These are phyloP conservation scores for Trametopsis cervina DNA, from an alignment of 768 basidiomycete genomes.

Conservation along the genomic window DNA sequence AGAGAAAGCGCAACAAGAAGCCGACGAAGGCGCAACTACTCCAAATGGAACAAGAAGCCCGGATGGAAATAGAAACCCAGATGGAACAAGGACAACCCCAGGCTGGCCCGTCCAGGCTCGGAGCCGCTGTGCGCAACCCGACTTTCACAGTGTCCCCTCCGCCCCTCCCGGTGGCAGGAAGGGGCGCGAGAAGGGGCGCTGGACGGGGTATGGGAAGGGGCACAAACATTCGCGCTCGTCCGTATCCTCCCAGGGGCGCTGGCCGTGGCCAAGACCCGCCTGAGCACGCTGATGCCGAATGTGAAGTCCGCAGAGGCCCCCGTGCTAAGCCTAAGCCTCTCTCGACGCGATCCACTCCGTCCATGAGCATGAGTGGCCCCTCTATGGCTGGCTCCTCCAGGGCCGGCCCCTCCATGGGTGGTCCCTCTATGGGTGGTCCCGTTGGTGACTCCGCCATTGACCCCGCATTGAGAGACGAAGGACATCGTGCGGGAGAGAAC, in stretches of 20 bases:
- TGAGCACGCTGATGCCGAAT: background rate
- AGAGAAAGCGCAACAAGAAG: conserved; percentile 46
- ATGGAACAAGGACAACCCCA: conserved; percentile 17
- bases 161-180: background rate
- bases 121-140: background rate
- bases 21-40: conserved; percentile 22
- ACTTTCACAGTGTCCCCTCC: background rate
- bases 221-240: too few relatives aligned
- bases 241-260: too few relatives aligned
- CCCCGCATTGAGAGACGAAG: conserved; percentile 26
- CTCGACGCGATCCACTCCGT: background rate
- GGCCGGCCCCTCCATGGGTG: background rate
- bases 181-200: too few relatives aligned
- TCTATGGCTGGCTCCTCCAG: background rate
- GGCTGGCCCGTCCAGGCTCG: conserved; percentile 6
- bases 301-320: background rate
- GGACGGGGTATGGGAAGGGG: background rate
- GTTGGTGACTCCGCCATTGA: conserved; percentile 32
- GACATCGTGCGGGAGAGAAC: conserved; percentile 31
- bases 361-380: background rate
- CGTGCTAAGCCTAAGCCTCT: background rate
- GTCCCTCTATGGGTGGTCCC: conserved; percentile 1
- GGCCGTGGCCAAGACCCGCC: background rate
- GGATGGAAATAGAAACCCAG: conserved; percentile 6
- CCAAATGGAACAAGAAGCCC: conserved; percentile 9